Evolutionary conservation across 345 rosid genomes (phyloP), one percentile per base, ranked within the genome.

Genomic region (Erysimum cheiranthoides): DNA sequence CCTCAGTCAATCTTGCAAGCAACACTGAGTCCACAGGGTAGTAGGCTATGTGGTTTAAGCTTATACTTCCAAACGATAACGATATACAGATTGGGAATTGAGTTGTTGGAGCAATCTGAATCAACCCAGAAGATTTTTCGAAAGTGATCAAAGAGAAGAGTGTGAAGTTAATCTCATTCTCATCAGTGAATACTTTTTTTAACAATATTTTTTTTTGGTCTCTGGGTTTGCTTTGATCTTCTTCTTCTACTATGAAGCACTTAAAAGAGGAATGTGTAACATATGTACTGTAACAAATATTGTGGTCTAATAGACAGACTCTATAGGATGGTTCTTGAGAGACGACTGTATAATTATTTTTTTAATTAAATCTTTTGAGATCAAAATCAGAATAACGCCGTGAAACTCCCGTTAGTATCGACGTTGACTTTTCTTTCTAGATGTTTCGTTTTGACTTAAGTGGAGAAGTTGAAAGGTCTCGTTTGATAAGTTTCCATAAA

Each of bases 1-100:
- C 90, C 28, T 82, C 95, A 4, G 71, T 81, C 59, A 85, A 87
- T 73, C 78, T 86, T 50, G 64, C 83, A 65, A 70, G 73, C 70
- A 68, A 57, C 63, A 21, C 79, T 35, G 75, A 53, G 34, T 53
- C 75, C 59, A 62, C 66, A 51, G 56, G 63, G 56, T 64, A 73
- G 40, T 31, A 66, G 57, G 16, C 50, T n/a, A n/a, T n/a, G n/a
- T 21, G 25, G 25, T 21, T 21, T 21, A 0, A 21, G 72, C 66
- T 66, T 73, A 64, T 73, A 45, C 66, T 5, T 47, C 2, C n/a
- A 58, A 46, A 50, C 28, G 72, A 21, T 56, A 73, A 73, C 78
- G 9, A 46, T 58, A 16, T 58, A 16, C 50, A 66, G 73, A 66
- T 56, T 32, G 52, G 10, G 17, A 52, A 2, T 38, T 60, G 69